phyloP scores from a whole-genome alignment of 2,329 filamentous ascomycete genomes.

The Stachybotrys echinatus region DNA sequence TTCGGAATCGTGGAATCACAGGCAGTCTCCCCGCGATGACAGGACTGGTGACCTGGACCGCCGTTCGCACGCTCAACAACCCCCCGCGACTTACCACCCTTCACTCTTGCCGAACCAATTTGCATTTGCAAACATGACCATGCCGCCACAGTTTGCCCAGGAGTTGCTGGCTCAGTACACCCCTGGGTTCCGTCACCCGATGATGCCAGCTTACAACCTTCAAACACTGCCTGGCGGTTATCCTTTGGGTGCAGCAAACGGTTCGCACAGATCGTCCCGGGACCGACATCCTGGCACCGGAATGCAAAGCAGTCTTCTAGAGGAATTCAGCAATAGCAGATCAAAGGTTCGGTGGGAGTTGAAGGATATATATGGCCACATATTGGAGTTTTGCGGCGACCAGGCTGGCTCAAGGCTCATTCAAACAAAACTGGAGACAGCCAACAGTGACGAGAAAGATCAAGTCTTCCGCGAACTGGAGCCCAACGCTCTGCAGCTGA shows the following conservation, averaged over 20 bases:
- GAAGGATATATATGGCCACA: conserved; percentile 80
- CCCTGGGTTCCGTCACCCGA: conserved; percentile 24
- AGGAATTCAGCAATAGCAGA: conserved; percentile 77
- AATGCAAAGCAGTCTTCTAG: conserved; percentile 66
- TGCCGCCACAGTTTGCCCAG: conserved; percentile 26
- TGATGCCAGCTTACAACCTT: conserved; percentile 28
- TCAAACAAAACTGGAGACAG: conserved; percentile 83
- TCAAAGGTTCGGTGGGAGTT: conserved; percentile 72
- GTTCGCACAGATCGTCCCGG: conserved; percentile 32
- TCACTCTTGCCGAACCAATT: conserved; percentile 26
- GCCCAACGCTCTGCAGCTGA: conserved; percentile 77
- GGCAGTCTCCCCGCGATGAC: conserved; percentile 26
- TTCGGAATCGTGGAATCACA: conserved; percentile 32
- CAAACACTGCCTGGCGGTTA: conserved; percentile 24
- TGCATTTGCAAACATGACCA: conserved; percentile 17
- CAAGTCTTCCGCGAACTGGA: conserved; percentile 83
- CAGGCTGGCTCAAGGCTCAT: conserved; percentile 96
- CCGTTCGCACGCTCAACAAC: conserved; percentile 26
- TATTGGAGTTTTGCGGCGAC: conserved; percentile 93
- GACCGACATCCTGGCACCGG: conserved; percentile 56
- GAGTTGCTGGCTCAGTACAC: conserved; percentile 32
- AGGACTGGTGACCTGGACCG: conserved; percentile 32
- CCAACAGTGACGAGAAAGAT: conserved; percentile 94
- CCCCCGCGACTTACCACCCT: conserved; percentile 17
- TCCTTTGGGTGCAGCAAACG: conserved; percentile 19